Conservation (phyloP, 164 flowering plant species). For the Aristolochia californica region DNA sequence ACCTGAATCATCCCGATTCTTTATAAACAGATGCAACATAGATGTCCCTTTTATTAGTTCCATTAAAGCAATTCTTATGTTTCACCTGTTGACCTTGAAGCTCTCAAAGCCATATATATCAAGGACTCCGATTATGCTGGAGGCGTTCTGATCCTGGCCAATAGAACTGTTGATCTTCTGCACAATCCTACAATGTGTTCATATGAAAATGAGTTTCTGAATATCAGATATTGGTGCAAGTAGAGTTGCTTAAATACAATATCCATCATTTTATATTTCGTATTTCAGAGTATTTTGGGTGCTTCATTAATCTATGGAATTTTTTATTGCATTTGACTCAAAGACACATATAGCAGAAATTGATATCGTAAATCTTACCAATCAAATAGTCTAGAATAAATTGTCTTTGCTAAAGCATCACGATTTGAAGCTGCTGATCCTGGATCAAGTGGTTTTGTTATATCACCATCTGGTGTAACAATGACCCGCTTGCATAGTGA, state of each 20-base stretch:
- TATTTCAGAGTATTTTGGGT: too few species aligned
- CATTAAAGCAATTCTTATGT: background rate
- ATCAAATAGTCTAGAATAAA: conserved; percentile 73
- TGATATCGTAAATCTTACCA: conserved; percentile 33
- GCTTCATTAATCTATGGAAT: too few species aligned
- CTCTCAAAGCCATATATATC: conserved; percentile 90
- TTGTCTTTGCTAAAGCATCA: conserved; percentile 71
- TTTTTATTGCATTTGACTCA: background rate
- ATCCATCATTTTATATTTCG: too few species aligned
- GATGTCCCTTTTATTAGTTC: background rate
- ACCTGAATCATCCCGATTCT: conserved; percentile 10
- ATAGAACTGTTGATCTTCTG: conserved; percentile 71
- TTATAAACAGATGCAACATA: background rate
- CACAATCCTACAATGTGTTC: conserved; percentile 43
- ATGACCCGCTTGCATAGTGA: conserved; percentile 73
- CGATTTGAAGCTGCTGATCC: conserved; percentile 48
- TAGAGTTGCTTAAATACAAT: too few species aligned
- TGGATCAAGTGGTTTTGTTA: conserved; percentile 65
- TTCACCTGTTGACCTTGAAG: conserved; percentile 78
- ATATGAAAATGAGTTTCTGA: background rate
- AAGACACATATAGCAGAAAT: background rate
- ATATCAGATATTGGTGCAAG: too few species aligned
- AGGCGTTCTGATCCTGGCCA: conserved; percentile 66
- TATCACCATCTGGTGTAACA: conserved; percentile 73
- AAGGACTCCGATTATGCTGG: conserved; percentile 67